Percentiles rank a stretch among this genome's conserved stretches.
Evolutionary conservation across 208 protist species (phyloP).

Genomic region (Kentomonas sorsogonicus): DNA sequence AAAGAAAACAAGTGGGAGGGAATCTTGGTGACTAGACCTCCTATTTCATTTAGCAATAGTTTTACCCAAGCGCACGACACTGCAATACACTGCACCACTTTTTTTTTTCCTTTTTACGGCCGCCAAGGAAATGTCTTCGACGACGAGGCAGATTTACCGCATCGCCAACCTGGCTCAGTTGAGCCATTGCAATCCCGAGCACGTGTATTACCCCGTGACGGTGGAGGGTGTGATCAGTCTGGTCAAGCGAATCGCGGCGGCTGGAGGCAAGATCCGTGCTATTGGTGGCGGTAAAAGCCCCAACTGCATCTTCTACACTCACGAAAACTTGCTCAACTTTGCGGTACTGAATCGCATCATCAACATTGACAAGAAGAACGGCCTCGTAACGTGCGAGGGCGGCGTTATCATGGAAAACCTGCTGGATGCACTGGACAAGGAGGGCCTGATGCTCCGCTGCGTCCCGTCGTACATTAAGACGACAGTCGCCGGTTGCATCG

Average conservation of each 20-base stretch:
- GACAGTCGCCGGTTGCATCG: conserved; percentile 53
- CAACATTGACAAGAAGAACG: conserved; percentile 24
- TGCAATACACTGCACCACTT: too few relatives aligned
- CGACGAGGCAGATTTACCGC: too few relatives aligned
- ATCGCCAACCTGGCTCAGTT: conserved; percentile 63
- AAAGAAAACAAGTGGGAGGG: too few relatives aligned
- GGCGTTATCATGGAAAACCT: conserved; percentile 43
- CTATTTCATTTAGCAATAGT: too few relatives aligned
- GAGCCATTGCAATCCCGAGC: conserved; percentile 28
- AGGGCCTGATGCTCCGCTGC: conserved; percentile 54
- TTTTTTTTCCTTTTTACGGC: too few relatives aligned
- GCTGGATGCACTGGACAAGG: conserved; percentile 33
- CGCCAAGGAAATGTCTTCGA: too few relatives aligned
- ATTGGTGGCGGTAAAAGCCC: conserved; percentile 56
- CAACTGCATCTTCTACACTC: conserved; percentile 56
- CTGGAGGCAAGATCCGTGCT: conserved; percentile 41
- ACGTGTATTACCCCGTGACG: conserved; percentile 43
- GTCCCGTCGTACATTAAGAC: conserved; percentile 64
- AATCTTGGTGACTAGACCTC: too few relatives aligned
- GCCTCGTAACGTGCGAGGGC: conserved; percentile 43
- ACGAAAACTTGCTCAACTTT: conserved; percentile 52
- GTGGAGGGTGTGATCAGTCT: conserved; percentile 21
- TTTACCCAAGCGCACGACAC: too few relatives aligned
- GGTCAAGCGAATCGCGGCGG: conserved; percentile 17
- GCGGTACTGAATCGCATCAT: conserved; percentile 41